Evolutionary conservation across 805 yeast genomes (phyloP).

Genomic region (Suhomyces tanzawaensis): DNA sequence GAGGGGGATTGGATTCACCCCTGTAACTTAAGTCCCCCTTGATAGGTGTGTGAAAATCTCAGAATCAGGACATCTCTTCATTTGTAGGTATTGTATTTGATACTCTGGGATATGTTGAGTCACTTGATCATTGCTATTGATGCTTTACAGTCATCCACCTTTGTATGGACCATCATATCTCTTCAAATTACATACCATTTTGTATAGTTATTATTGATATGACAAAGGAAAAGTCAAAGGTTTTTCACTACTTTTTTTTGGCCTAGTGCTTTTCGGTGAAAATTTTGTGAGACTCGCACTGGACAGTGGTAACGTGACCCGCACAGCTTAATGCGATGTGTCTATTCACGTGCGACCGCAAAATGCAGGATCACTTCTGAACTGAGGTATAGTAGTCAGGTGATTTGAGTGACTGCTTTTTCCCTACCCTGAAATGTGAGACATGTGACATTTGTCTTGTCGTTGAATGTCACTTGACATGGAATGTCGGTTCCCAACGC

Average conservation of each 20-base stretch:
- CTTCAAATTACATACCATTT: constrained; percentile 34
- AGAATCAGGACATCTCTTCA: too few species aligned
- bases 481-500: too few species aligned
- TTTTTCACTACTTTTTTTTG: constrained; percentile 4
- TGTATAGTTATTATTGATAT: constrained; percentile 24
- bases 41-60: too few species aligned
- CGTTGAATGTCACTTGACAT: not conserved
- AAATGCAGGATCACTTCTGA: not conserved
- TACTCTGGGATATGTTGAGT: too few species aligned
- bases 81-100: too few species aligned
- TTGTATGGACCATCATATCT: too few species aligned
- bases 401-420: constrained; percentile 7
- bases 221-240: constrained; percentile 6
- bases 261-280: constrained; percentile 4
- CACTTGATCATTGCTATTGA: too few species aligned
- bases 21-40: too few species aligned
- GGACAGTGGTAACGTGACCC: constrained; percentile 3
- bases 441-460: not conserved
- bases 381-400: not conserved
- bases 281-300: constrained; percentile 5
- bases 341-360: too few species aligned
- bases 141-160: too few species aligned
- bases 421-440: not conserved
- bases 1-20: too few species aligned
- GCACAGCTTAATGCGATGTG: not conserved